A percentile compares a stretch with the other conserved stretches of the same genome.
Evolutionary conservation across 148 eudicot species (phyloP).

Genomic region (Pouteria glomerata): DNA sequence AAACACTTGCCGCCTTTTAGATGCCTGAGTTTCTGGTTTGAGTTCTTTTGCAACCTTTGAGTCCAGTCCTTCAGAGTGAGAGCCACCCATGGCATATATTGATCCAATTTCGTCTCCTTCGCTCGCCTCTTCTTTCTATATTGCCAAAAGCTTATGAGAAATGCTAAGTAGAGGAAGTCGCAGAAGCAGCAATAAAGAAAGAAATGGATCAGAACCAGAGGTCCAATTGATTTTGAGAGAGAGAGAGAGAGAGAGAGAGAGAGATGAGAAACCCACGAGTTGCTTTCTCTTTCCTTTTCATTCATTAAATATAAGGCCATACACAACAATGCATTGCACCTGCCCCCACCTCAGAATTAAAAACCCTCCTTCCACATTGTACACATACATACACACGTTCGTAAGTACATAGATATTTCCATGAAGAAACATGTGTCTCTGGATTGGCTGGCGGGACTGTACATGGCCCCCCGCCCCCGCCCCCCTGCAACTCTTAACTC

Average conservation of each 20-base stretch:
- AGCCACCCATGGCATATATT: slow-evolving; percentile 19
- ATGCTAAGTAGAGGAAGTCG: slow-evolving; percentile 13
- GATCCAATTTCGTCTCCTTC: slow-evolving; percentile 6
- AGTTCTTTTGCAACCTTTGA: slow-evolving; percentile 3
- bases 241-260: slow-evolving; percentile 12
- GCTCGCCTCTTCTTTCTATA: not conserved
- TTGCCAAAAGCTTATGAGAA: not conserved
- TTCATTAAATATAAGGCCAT: slow-evolving; percentile 19
- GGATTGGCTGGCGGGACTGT: not conserved
- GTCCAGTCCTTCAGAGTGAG: slow-evolving; percentile 9
- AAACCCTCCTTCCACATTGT: not conserved
- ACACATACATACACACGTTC: too few species aligned
- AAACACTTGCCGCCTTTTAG: slow-evolving; percentile 31
- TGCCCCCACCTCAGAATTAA: not conserved
- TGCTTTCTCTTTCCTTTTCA: slow-evolving; percentile 25
- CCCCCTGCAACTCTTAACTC: too few species aligned
- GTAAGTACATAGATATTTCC: not conserved
- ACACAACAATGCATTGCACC: slow-evolving; percentile 15
- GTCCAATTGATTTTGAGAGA: slow-evolving; percentile 31
- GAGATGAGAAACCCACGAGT: slow-evolving; percentile 25
- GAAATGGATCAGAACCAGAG: slow-evolving; percentile 21
- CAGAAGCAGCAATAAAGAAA: slow-evolving; percentile 23
- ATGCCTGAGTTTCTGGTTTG: slow-evolving; percentile 23
- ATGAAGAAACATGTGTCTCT: not conserved
- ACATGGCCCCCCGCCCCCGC: too few species aligned